These are phyloP conservation scores for Leavenworthia alabamica DNA, from an alignment of 345 rosid species.

Conservation along the genomic window DNA sequence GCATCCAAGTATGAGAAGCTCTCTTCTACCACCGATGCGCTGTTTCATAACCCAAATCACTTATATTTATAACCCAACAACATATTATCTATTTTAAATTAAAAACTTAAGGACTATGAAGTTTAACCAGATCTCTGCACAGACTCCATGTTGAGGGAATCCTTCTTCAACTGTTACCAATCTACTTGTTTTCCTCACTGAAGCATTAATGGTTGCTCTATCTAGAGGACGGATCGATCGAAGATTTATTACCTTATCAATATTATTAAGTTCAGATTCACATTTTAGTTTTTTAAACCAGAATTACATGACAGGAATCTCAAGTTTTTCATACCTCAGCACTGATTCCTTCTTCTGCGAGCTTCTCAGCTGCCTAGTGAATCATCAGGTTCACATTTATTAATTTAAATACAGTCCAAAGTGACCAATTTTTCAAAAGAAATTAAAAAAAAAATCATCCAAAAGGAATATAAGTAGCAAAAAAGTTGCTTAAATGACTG, in stretches of 20 bases:
- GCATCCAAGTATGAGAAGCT: slow-evolving; percentile 87
- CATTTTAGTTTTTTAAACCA: neutral
- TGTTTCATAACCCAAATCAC: slow-evolving; percentile 31
- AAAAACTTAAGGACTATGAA: neutral
- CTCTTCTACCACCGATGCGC: slow-evolving; percentile 70
- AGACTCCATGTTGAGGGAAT: slow-evolving; percentile 89
- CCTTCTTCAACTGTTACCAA: slow-evolving; percentile 95
- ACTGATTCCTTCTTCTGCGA: slow-evolving; percentile 79
- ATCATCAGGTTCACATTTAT: neutral
- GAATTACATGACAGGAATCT: neutral
- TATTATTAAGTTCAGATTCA: too few species aligned
- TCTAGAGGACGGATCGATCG: slow-evolving; percentile 86
- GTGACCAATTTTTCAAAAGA: neutral
- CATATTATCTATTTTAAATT: neutral
- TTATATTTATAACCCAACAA: too few species aligned
- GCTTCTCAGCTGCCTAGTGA: slow-evolving; percentile 80
- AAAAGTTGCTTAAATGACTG: neutral
- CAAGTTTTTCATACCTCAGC: slow-evolving; percentile 60
- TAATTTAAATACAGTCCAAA: neutral
- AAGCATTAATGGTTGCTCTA: slow-evolving; percentile 71
- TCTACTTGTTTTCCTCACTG: slow-evolving; percentile 92
- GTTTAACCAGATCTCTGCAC: slow-evolving; percentile 81
- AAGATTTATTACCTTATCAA: slow-evolving; percentile 64
- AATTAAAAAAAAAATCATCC: neutral
- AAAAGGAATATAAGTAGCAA: neutral